Conservation (phyloP, 768 basidiomycete species). For the Auricularia heimuer region DNA sequence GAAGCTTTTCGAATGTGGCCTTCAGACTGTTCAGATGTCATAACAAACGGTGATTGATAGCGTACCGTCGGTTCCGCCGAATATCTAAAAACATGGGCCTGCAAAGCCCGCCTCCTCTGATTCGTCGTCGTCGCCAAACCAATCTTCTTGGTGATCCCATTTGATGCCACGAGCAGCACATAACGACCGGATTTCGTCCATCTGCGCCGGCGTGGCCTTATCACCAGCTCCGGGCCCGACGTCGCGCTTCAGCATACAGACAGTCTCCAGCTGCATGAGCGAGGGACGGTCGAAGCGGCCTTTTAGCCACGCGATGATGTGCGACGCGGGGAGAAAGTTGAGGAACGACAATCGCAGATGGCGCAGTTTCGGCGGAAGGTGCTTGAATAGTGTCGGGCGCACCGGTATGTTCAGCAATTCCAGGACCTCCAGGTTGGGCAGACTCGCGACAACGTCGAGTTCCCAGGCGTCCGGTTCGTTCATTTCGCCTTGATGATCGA, state of each 20-base stretch:
- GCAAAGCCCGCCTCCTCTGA: too few species aligned
- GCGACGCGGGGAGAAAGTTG: not conserved
- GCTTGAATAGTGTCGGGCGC: not conserved
- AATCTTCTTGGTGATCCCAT: too few species aligned
- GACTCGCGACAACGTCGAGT: not conserved
- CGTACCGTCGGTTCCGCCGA: too few species aligned
- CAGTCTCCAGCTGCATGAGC: not conserved
- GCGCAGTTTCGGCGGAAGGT: not conserved
- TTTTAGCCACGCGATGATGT: not conserved
- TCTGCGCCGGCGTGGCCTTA: not conserved
- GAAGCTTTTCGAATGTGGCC: too few species aligned
- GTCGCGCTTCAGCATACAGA: not conserved
- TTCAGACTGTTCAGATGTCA: too few species aligned
- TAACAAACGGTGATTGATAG: too few species aligned
- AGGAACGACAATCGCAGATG: not conserved
- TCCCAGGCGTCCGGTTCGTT: not conserved
- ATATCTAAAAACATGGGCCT: too few species aligned
- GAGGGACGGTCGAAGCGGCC: not conserved
- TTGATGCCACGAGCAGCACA: not conserved
- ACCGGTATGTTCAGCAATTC: not conserved
- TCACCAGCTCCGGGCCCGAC: not conserved
- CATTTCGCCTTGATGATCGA: not conserved
- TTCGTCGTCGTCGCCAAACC: too few species aligned
- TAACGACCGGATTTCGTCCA: not conserved
- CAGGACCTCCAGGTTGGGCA: not conserved